Base-by-base conservation (phyloP, 202 grass and related monocot species). In the Carex arenaria region DNA sequence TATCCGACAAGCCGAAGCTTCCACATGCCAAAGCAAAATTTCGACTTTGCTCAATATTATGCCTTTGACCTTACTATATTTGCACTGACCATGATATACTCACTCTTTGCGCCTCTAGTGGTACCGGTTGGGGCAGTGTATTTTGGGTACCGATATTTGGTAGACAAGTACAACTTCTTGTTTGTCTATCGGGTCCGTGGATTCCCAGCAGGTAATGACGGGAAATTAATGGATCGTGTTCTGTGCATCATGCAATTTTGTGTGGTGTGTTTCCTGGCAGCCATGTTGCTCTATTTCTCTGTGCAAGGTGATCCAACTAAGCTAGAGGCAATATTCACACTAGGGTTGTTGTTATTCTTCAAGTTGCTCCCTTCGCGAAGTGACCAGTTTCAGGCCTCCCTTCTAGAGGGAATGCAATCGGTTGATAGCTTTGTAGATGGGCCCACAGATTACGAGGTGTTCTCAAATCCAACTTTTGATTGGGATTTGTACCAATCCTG, bases 131-230 rank as follows among this genome's bases (percentile, higher is more conserved):
- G 96, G 8, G 96, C 96, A 14, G 79, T 86, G 79, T 99, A 99
- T 87, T 99, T 99, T 87, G 96, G 96, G 42, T 99, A 99, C 85
- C 91, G 96, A 19, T 99, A 99, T 81, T 85, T 95, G 34, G 96
- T 99, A 84, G 93, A 99, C 81, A 99, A 99, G 89, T 99, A 99
- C 79, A 99, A 99, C n/a, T 99, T 99, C 89, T 89, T 99, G 83
- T 96, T 99, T 7, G 93, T 99, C 40, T 99, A 99, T 83, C 89
- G 96, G 83, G 91, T 95, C 45, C 87, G 93, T 90, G 96, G 96
- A 52, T 99, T 96, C 71, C 96, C 96, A 56, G 93, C 96, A 7
- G 96, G 93, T 77, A 99, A 99, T 84, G 96, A 99, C 38, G 96
- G 96, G 43, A 99, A 96, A 73, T 80, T 99, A 70, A 95, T 99